Conservation (phyloP, 2,329 filamentous ascomycete genomes). For the Aureobasidium melanogenum region DNA sequence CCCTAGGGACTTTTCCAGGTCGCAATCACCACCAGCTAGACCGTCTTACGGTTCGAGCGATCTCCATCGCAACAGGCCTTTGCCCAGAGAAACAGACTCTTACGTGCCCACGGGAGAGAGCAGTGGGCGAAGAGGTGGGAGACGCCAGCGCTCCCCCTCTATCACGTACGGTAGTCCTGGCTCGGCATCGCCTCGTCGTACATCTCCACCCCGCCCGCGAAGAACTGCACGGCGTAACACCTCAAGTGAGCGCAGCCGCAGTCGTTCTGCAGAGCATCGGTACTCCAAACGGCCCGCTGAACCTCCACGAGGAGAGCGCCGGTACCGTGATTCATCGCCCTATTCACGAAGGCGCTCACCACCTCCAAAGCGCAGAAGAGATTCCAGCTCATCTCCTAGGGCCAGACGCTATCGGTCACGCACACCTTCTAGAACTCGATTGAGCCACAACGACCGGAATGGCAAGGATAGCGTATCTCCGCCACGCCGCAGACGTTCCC, state of each 20-base stretch:
- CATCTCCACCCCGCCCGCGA: neutral
- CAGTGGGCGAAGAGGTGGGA: constrained; percentile 9
- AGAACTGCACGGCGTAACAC: neutral
- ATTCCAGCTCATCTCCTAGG: neutral
- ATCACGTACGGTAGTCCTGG: neutral
- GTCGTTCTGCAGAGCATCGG: constrained; percentile 1
- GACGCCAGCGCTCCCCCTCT: constrained; percentile 15
- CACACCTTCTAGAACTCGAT: constrained; percentile 26
- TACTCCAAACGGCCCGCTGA: neutral
- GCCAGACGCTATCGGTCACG: constrained; percentile 12
- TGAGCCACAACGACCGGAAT: constrained; percentile 16
- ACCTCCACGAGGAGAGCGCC: neutral
- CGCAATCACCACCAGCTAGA: constrained; percentile 45
- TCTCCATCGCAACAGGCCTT: constrained; percentile 33
- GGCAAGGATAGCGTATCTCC: constrained; percentile 7
- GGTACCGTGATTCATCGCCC: constrained; percentile 18
- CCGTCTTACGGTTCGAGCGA: constrained; percentile 39
- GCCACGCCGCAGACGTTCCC: constrained; percentile 4
- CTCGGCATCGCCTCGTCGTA: constrained; percentile 9
- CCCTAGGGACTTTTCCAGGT: constrained; percentile 30
- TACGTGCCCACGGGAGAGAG: constrained; percentile 44
- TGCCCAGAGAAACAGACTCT: constrained; percentile 45
- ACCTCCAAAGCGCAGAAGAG: constrained; percentile 12
- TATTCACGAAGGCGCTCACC: constrained; percentile 21
- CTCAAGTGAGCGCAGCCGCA: constrained; percentile 11